These are phyloP conservation scores for Chlamydomonas sp. DNA, from an alignment of 139 green algal genomes.

Conservation along the genomic window DNA sequence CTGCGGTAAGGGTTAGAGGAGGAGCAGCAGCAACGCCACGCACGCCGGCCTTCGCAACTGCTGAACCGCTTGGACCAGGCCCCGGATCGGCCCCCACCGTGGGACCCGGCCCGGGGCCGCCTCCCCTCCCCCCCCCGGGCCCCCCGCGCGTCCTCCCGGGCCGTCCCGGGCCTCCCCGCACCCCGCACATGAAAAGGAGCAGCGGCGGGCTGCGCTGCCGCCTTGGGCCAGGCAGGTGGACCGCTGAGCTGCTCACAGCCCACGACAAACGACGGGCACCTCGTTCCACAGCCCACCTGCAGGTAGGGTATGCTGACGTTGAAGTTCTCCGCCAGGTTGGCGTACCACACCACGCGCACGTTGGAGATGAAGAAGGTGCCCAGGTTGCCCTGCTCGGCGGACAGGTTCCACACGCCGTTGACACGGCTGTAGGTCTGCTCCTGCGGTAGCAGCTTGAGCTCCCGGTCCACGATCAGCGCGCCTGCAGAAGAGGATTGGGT, in stretches of 20 bases:
- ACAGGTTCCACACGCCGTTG: conserved; percentile 79
- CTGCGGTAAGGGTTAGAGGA: no score
- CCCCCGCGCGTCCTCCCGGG: not conserved
- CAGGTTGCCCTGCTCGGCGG: conserved; percentile 77
- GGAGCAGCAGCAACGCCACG: no score
- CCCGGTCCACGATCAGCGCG: conserved; percentile 66
- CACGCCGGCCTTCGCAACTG: no score
- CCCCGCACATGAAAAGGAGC: no score
- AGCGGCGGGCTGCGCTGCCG: no score
- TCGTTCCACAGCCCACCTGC: conserved; percentile 44
- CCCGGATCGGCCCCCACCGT: no score
- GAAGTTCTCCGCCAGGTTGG: conserved; percentile 72
- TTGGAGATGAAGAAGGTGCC: conserved; percentile 83
- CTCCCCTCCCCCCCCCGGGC: not conserved
- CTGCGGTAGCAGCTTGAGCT: conserved; percentile 73
- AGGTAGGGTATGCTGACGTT: conserved; percentile 84
- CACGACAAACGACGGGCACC: not conserved
- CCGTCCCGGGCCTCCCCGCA: no score
- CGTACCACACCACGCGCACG: conserved; percentile 79
- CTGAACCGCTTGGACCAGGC: no score
- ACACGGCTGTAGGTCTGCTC: conserved; percentile 77
- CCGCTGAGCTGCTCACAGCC: no score
- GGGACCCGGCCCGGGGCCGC: not conserved
- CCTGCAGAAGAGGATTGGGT: conserved; percentile 33
- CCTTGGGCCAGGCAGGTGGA: no score